Evolutionary conservation across 768 basidiomycete genomes (phyloP), one percentile per base, ranked within the genome.

Genomic region (Terana coerulea): DNA sequence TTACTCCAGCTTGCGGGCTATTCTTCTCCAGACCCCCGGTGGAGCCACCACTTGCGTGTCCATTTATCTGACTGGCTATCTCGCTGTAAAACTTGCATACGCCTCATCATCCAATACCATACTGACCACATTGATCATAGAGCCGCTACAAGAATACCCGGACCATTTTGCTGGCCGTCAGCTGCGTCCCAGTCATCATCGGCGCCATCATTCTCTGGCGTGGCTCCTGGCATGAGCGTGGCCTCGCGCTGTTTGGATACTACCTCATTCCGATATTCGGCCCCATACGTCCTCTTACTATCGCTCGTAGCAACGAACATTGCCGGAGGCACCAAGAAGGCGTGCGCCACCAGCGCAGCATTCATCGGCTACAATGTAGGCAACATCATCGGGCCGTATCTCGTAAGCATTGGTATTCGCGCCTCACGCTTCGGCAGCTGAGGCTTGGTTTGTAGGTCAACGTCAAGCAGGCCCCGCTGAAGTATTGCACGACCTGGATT

Each of bases 401-500:
- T 53, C 35, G n/a, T n/a, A n/a, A n/a, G n/a, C n/a, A n/a, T n/a
- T n/a, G n/a, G n/a, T n/a, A n/a, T n/a, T n/a, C n/a, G n/a, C n/a
- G n/a, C n/a, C n/a, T n/a, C n/a, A 8, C 14, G 21, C 24, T 44
- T 12, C 9, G 3, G 5, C 25, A 4, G 12, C 36, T 21, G 36
- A 26, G 25, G n/a, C 10, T 6, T 39, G 21, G 19, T 0, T 17
- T 5, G 28, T 5, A 53, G 51, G 51, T 53, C 35, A 47, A 53
- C 46, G 31, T 14, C 17, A 43, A 53, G 33, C 44, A 53, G 35
- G 51, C 51, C 10, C 36, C 43, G 3, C 5, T 30, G 29, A 47
- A 53, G 21, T 53, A 53, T 29, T 45, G 51, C 45, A 53, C 51
- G 51, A 53, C 51, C 34, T 53, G 51, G 51, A 53, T 53, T 19